These are phyloP conservation scores for Boletus semigastroideus DNA, from an alignment of 1,284 basidiomycete genomes.

Conservation along the genomic window DNA sequence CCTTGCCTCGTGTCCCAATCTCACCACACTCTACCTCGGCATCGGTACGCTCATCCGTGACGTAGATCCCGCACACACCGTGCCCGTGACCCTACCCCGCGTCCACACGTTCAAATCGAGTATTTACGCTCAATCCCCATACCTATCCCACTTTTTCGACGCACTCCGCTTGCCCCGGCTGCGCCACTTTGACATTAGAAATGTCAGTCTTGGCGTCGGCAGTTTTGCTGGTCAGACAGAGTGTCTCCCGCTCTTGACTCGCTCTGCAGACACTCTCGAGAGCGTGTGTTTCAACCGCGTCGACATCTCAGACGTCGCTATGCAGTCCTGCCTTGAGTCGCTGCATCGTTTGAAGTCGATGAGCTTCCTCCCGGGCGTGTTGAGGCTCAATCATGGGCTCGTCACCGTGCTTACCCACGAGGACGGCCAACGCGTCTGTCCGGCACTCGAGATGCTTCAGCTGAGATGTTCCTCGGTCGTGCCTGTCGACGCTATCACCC, in stretches of 20 bases:
- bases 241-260: constrained; percentile 26
- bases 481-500: constrained; percentile 22
- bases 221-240: constrained; percentile 28
- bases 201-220: constrained; percentile 30
- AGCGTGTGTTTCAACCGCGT: constrained; percentile 24
- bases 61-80: constrained; percentile 9
- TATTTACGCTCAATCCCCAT: constrained; percentile 30
- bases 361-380: constrained; percentile 25
- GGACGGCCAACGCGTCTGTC: constrained; percentile 18
- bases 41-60: constrained; percentile 21
- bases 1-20: constrained; percentile 28
- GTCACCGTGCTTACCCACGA: constrained; percentile 19
- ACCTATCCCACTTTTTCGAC: constrained; percentile 28
- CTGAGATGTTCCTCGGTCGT: constrained; percentile 30
- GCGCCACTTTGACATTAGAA: constrained; percentile 26
- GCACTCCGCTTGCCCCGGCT: constrained; percentile 27
- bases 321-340: constrained; percentile 25
- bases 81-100: constrained; percentile 26
- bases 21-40: constrained; percentile 29
- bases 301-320: constrained; percentile 22
- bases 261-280: constrained; percentile 34
- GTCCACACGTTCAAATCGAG: constrained; percentile 29
- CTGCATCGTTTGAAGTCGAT: constrained; percentile 21
- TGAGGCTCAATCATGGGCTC: constrained; percentile 33
- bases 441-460: constrained; percentile 25